phyloP scores from a whole-genome alignment of 2,329 filamentous ascomycete genomes.

The Neofusicoccum umdonicola region DNA sequence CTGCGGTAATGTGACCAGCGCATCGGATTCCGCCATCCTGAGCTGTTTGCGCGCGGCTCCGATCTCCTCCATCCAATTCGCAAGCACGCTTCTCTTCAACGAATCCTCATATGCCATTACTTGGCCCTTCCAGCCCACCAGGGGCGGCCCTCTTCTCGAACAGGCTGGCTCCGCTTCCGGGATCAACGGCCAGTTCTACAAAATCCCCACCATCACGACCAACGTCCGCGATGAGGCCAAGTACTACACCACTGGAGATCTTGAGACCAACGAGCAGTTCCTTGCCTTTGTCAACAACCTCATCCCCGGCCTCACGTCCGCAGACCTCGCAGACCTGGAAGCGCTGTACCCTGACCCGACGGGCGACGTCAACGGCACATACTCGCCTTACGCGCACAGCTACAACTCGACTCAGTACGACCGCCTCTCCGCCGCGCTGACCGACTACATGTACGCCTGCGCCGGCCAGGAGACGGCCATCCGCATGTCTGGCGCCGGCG shows the following conservation, averaged over 20 bases:
- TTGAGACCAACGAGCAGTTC: constrained; percentile 38
- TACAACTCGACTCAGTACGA: constrained; percentile 47
- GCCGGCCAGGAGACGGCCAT: constrained; percentile 46
- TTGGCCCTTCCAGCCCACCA: constrained; percentile 51
- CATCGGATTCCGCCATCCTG: constrained; percentile 34
- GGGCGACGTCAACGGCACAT: constrained; percentile 19
- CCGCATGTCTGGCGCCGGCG: constrained; percentile 32
- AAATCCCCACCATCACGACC: constrained; percentile 21
- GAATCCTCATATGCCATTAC: constrained; percentile 42
- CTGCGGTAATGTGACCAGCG: constrained; percentile 9
- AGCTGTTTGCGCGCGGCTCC: constrained; percentile 41
- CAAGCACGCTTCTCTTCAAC: constrained; percentile 40
- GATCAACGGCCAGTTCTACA: constrained; percentile 26
- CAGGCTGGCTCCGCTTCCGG: constrained; percentile 43
- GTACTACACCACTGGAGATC: constrained; percentile 27
- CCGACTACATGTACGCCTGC: constrained; percentile 48
- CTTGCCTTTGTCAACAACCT: constrained; percentile 31
- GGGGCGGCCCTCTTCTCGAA: constrained; percentile 47
- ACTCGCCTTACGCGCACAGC: constrained; percentile 31
- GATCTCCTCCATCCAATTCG: constrained; percentile 38
- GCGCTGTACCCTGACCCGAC: constrained; percentile 29
- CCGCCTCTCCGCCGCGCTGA: constrained; percentile 42
- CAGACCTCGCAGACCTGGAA: constrained; percentile 31
- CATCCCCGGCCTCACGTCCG: constrained; percentile 26
- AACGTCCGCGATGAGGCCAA: constrained; percentile 38